Percentiles rank a stretch among this genome's conserved stretches.
These are phyloP conservation scores for Mycena metata DNA, from an alignment of 768 basidiomycete species.

Conservation along the genomic window DNA sequence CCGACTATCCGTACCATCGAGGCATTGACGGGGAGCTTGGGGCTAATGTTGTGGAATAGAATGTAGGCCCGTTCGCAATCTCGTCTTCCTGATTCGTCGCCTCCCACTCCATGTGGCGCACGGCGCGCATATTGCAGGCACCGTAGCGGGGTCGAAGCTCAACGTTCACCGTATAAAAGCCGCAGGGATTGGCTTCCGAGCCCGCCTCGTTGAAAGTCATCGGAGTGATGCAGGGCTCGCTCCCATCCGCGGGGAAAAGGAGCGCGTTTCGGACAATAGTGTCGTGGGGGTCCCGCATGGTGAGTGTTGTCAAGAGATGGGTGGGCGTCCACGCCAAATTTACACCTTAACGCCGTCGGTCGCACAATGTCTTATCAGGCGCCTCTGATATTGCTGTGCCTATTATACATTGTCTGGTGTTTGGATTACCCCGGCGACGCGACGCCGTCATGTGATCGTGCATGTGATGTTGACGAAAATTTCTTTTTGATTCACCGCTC, in stretches of 20 bases:
- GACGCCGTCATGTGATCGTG: no score
- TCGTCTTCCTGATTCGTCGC: background rate
- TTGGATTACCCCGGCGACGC: no score
- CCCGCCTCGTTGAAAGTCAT: slow-evolving; percentile 24
- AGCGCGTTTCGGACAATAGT: slow-evolving; percentile 21
- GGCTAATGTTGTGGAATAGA: slow-evolving; percentile 23
- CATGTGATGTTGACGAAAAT: no score
- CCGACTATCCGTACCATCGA: slow-evolving; percentile 19
- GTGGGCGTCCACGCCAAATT: no score
- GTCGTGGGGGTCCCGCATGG: slow-evolving; percentile 20
- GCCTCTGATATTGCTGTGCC: no score
- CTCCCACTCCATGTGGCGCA: background rate
- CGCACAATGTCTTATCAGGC: no score
- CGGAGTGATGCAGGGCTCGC: slow-evolving; percentile 12
- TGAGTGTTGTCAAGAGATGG: background rate
- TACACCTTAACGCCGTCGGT: no score
- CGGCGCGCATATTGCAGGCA: slow-evolving; percentile 15
- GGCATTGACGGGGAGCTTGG: slow-evolving; percentile 15
- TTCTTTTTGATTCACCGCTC: no score
- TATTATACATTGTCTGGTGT: no score
- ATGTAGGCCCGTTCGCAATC: background rate
- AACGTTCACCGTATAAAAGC: slow-evolving; percentile 14
- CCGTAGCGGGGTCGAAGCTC: slow-evolving; percentile 21
- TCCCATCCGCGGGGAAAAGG: slow-evolving; percentile 18
- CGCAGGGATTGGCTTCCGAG: slow-evolving; percentile 4